Evolutionary conservation across 2,329 filamentous ascomycete species (phyloP).

Genomic region (Dendryphion nanum): DNA sequence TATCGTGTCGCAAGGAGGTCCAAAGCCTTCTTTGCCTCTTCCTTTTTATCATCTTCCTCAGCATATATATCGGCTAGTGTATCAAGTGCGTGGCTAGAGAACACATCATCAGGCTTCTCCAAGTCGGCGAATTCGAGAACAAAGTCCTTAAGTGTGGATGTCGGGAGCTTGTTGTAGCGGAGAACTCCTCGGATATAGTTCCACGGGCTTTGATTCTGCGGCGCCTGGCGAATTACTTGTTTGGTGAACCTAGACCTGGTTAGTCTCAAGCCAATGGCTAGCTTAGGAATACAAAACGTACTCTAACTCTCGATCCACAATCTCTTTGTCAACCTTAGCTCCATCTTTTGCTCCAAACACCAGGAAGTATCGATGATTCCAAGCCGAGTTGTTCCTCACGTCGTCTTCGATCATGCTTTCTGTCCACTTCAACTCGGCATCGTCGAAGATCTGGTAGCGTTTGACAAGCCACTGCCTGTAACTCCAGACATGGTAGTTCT

Average conservation of each 20-base stretch:
- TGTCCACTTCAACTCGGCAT: conserved; percentile 67
- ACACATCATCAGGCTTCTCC: conserved; percentile 51
- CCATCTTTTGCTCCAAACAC: conserved; percentile 64
- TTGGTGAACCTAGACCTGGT: conserved; percentile 52
- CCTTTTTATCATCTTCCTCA: conserved; percentile 51
- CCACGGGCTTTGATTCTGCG: conserved; percentile 94
- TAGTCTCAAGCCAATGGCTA: background rate
- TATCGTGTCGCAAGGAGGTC: conserved; percentile 77
- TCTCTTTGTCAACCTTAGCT: conserved; percentile 44
- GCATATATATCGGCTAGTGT: conserved; percentile 68
- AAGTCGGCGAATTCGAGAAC: conserved; percentile 54
- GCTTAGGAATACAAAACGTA: conserved; percentile 46
- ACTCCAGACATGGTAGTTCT: conserved; percentile 99
- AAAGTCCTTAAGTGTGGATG: conserved; percentile 53
- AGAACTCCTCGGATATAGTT: conserved; percentile 82
- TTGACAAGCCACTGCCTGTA: conserved; percentile 81
- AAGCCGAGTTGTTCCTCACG: conserved; percentile 93
- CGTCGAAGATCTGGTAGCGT: conserved; percentile 56
- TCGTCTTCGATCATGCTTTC: conserved; percentile 74
- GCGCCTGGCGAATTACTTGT: conserved; percentile 71
- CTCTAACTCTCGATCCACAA: conserved; percentile 72
- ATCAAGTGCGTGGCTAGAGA: conserved; percentile 65
- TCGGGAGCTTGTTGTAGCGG: conserved; percentile 58
- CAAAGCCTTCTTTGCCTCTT: conserved; percentile 68
- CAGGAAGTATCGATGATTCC: conserved; percentile 96